phyloP scores from a whole-genome alignment of 2,329 filamentous ascomycete genomes.

The Colletotrichum tofieldiae region DNA sequence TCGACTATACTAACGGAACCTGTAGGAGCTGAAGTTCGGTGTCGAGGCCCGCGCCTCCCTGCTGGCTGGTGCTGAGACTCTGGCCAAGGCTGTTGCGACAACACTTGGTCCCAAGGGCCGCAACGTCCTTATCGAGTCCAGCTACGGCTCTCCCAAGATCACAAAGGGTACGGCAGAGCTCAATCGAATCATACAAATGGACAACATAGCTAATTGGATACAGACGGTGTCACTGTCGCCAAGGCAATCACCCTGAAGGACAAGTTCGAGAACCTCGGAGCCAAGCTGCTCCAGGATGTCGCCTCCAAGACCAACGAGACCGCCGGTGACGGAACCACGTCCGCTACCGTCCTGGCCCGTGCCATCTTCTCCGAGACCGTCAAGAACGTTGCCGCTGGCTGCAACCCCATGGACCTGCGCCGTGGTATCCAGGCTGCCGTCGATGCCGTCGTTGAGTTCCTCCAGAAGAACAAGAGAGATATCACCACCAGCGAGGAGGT shows the following conservation, averaged over 20 bases:
- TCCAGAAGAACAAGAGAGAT: constrained; percentile 96
- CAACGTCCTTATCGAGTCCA: constrained; percentile 98
- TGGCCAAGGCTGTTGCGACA: constrained; percentile 95
- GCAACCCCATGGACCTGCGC: constrained; percentile 99
- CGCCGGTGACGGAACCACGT: constrained; percentile 98
- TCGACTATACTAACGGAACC: constrained; percentile 49
- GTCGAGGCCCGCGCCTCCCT: constrained; percentile 93
- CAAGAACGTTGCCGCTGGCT: constrained; percentile 99
- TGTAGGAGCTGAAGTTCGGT: constrained; percentile 96
- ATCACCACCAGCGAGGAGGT: constrained; percentile 98
- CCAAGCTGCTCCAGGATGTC: constrained; percentile 96
- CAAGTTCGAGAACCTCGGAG: constrained; percentile 99
- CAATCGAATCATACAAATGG: neutral
- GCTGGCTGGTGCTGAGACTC: constrained; percentile 94
- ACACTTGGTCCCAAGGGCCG: constrained; percentile 98
- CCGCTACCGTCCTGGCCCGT: constrained; percentile 95
- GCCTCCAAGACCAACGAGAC: constrained; percentile 99
- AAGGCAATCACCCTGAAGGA: constrained; percentile 94
- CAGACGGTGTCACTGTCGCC: constrained; percentile 90
- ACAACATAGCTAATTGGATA: constrained; percentile 45
- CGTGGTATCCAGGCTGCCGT: constrained; percentile 97
- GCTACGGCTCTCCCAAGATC: constrained; percentile 99
- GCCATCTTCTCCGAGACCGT: constrained; percentile 99
- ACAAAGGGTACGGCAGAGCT: constrained; percentile 83
- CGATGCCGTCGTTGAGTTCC: constrained; percentile 92